Percentiles rank a stretch among this genome's conserved stretches.
Evolutionary conservation across 2,329 filamentous ascomycete genomes (phyloP).

Genomic region (Volutella citrinella): DNA sequence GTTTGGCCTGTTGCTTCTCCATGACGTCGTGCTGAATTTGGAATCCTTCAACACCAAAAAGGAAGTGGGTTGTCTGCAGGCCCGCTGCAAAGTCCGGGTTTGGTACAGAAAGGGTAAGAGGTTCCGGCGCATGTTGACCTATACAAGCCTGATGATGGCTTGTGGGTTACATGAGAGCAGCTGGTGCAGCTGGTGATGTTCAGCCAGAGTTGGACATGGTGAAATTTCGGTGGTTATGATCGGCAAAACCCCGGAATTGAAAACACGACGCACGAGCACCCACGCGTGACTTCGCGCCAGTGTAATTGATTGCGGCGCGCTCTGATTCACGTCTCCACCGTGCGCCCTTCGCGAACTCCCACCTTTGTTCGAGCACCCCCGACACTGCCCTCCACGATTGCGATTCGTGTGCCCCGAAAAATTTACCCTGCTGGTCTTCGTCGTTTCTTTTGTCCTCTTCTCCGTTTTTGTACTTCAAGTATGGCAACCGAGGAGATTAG

Average conservation of each 20-base stretch:
- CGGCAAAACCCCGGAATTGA: slow-evolving; percentile 20
- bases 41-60: slow-evolving; percentile 12
- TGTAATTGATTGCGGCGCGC: slow-evolving; percentile 24
- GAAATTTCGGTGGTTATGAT: no score
- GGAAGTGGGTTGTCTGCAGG: slow-evolving; percentile 23
- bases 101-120: slow-evolving; percentile 70
- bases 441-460: background rate
- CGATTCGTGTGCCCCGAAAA: no score
- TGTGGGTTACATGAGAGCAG: slow-evolving; percentile 1
- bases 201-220: slow-evolving; percentile 6
- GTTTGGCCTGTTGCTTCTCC: slow-evolving; percentile 9
- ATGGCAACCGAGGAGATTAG: no score
- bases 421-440: no score
- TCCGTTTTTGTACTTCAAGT: no score
- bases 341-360: background rate
- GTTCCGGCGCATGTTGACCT: slow-evolving; percentile 42
- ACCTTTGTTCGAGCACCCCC: no score
- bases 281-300: slow-evolving; percentile 33
- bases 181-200: slow-evolving; percentile 13
- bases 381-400: no score
- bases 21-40: no score
- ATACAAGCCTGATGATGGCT: background rate
- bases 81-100: slow-evolving; percentile 54
- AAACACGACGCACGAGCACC: slow-evolving; percentile 11
- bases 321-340: slow-evolving; percentile 7